Evolutionary conservation across 148 eudicot species (phyloP).

Genomic region (Nepenthes gracilis): DNA sequence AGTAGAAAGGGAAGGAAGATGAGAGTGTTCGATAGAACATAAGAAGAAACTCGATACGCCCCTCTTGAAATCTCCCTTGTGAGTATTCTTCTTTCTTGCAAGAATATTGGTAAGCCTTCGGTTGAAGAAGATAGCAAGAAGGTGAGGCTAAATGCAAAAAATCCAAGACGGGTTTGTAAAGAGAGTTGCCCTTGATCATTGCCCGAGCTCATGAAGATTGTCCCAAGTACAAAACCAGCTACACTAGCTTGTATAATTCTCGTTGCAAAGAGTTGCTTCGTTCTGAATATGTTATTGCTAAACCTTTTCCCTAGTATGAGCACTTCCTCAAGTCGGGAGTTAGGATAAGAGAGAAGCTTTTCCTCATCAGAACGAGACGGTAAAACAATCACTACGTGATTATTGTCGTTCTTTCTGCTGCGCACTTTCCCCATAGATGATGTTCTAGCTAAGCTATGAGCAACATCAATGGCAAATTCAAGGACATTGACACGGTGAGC

Average conservation of each 20-base stretch:
- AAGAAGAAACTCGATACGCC: slow-evolving; percentile 82
- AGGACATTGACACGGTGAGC: slow-evolving; percentile 71
- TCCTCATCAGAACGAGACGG: background rate
- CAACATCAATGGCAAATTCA: slow-evolving; percentile 74
- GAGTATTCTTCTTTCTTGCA: slow-evolving; percentile 80
- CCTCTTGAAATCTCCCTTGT: slow-evolving; percentile 84
- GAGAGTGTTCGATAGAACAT: slow-evolving; percentile 68
- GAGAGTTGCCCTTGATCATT: slow-evolving; percentile 24
- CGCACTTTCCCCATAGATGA: slow-evolving; percentile 20
- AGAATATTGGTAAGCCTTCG: slow-evolving; percentile 88
- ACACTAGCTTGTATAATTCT: slow-evolving; percentile 56
- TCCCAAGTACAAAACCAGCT: slow-evolving; percentile 63
- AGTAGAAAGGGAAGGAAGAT: slow-evolving; percentile 80
- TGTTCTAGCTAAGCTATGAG: slow-evolving; percentile 24
- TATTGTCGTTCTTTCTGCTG: background rate
- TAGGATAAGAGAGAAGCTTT: slow-evolving; percentile 28
- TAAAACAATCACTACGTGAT: background rate
- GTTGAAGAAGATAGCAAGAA: slow-evolving; percentile 88
- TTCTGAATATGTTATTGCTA: slow-evolving; percentile 67
- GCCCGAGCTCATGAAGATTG: slow-evolving; percentile 51
- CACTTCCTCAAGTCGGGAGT: slow-evolving; percentile 44
- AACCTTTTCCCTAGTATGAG: slow-evolving; percentile 60
- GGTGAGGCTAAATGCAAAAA: slow-evolving; percentile 80
- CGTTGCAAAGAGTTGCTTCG: slow-evolving; percentile 73
- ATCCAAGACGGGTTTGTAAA: slow-evolving; percentile 68